These are phyloP conservation scores for Forsythia suspensa DNA, from an alignment of 257 asterid genomes.

Conservation along the genomic window DNA sequence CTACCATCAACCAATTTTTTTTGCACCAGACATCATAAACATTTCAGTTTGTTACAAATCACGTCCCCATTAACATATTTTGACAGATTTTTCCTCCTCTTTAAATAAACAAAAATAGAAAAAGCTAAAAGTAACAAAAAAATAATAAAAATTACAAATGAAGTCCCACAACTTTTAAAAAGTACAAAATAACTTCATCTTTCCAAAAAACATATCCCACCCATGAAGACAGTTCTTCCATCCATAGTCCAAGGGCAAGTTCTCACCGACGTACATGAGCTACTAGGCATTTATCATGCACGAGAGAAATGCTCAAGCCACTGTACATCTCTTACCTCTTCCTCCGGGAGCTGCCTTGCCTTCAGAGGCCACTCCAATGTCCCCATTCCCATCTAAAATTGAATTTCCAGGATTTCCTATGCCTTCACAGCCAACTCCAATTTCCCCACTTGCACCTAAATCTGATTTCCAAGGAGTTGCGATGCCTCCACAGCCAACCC, in stretches of 20 bases:
- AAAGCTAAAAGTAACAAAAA: too few species aligned
- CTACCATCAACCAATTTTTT: too few species aligned
- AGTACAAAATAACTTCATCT: too few species aligned
- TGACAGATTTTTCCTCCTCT: too few species aligned
- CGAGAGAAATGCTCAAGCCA: constrained; percentile 48
- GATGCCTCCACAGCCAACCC: constrained; percentile 34
- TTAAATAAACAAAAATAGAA: too few species aligned
- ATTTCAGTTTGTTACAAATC: too few species aligned
- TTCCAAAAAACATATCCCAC: too few species aligned
- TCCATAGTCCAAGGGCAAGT: constrained; percentile 48
- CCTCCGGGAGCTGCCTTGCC: constrained; percentile 64
- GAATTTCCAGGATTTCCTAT: constrained; percentile 34
- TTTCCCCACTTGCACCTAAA: constrained; percentile 13
- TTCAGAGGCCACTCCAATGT: constrained; percentile 34
- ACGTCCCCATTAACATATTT: too few species aligned
- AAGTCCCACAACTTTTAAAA: too few species aligned
- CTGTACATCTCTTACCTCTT: constrained; percentile 72
- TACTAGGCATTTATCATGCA: constrained; percentile 39
- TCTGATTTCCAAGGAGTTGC: constrained; percentile 27
- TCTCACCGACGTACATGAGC: constrained; percentile 19
- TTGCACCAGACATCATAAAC: too few species aligned
- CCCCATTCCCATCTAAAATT: constrained; percentile 34
- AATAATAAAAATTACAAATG: too few species aligned
- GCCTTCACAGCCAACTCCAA: constrained; percentile 22
- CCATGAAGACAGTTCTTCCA: constrained; percentile 52